Conservation (phyloP, 331 rosid species). For the Malus hybrid region DNA sequence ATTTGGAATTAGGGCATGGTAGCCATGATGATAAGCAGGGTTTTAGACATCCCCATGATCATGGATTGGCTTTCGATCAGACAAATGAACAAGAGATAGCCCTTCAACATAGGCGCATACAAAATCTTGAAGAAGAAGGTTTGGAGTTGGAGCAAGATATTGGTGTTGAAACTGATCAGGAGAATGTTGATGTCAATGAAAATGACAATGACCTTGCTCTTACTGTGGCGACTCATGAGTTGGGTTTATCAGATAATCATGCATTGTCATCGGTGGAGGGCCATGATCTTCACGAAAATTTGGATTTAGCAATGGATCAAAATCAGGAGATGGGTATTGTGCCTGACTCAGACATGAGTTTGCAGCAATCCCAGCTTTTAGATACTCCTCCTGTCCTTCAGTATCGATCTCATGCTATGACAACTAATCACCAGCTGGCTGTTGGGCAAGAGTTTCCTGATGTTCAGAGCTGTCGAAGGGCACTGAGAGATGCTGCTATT, state of each 20-base stretch:
- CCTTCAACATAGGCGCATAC: slow-evolving; percentile 18
- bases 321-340: slow-evolving; percentile 27
- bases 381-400: slow-evolving; percentile 25
- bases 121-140: slow-evolving; percentile 21
- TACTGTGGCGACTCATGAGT: slow-evolving; percentile 11
- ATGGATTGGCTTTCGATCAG: slow-evolving; percentile 15
- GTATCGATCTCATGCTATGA: slow-evolving; percentile 16
- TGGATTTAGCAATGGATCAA: slow-evolving; percentile 24
- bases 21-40: slow-evolving; percentile 10
- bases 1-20: slow-evolving; percentile 17
- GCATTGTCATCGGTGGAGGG: slow-evolving; percentile 23
- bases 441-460: slow-evolving; percentile 57
- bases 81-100: slow-evolving; percentile 17
- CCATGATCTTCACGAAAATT: slow-evolving; percentile 22
- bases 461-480: slow-evolving; percentile 60
- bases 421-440: slow-evolving; percentile 20
- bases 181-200: slow-evolving; percentile 8
- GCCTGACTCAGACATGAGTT: slow-evolving; percentile 11
- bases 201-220: slow-evolving; percentile 18
- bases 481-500: slow-evolving; percentile 57
- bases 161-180: slow-evolving; percentile 18
- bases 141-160: slow-evolving; percentile 17
- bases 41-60: slow-evolving; percentile 21
- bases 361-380: slow-evolving; percentile 9
- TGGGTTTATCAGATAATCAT: slow-evolving; percentile 21